Conservation (phyloP, 192 early-diverging fungal species). For the Podila horticola region DNA sequence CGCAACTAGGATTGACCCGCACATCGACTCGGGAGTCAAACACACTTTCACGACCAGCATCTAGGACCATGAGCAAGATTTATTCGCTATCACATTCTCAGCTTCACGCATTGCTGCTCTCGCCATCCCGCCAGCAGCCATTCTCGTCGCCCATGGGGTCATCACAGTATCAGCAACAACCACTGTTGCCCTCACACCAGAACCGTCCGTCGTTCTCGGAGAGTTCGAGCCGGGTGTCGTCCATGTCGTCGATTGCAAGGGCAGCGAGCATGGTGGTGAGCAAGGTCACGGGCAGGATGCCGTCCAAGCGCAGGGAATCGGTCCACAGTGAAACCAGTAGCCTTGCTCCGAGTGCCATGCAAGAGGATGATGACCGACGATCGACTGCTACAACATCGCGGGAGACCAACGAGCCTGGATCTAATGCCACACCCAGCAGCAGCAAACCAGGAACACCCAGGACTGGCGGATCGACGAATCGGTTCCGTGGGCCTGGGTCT, state of each 20-base stretch:
- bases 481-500: neutral
- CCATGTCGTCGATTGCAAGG: slow-evolving; percentile 45
- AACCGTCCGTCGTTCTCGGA: slow-evolving; percentile 30
- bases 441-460: neutral
- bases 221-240: slow-evolving; percentile 28
- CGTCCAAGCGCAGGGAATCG: slow-evolving; percentile 19
- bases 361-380: neutral
- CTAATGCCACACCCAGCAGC: neutral
- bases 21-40: slow-evolving; percentile 13
- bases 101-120: slow-evolving; percentile 20
- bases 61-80: neutral
- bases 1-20: neutral
- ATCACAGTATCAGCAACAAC: neutral
- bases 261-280: slow-evolving; percentile 32
- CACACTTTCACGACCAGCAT: neutral
- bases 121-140: slow-evolving; percentile 13
- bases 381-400: neutral
- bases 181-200: slow-evolving; percentile 2
- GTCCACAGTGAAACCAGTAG: neutral
- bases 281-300: slow-evolving; percentile 35
- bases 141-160: neutral
- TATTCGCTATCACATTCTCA: slow-evolving; percentile 36
- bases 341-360: neutral
- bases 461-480: neutral
- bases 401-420: neutral